A percentile compares a stretch with the other conserved stretches of the same genome.
Conservation (phyloP, 169 alveolate genomes). For the Cryptosporidium andersoni region DNA sequence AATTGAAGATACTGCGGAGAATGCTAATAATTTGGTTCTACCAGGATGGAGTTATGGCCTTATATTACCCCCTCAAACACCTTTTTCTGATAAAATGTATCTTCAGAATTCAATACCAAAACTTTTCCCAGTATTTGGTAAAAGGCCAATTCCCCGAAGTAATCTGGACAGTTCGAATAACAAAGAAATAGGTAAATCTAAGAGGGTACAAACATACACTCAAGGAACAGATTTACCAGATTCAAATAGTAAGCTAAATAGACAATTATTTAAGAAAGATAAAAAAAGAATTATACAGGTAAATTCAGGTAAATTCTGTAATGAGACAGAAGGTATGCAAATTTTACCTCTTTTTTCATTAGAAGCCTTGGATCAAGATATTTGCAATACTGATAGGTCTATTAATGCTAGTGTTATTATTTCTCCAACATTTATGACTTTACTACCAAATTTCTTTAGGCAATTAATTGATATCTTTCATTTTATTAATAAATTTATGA, state of each 20-base stretch:
- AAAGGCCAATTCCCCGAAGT: constrained; percentile 21
- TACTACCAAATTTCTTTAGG: constrained; percentile 27
- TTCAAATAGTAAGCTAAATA: too few relatives aligned
- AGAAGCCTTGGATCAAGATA: constrained; percentile 3
- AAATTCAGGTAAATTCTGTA: background rate
- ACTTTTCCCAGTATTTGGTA: constrained; percentile 69
- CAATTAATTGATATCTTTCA: constrained; percentile 37
- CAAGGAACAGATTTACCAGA: background rate
- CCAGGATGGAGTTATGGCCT: constrained; percentile 70
- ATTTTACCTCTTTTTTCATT: constrained; percentile 46
- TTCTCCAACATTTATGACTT: constrained; percentile 54
- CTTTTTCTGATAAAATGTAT: constrained; percentile 11
- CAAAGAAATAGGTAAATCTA: background rate
- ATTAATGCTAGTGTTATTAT: constrained; percentile 10
- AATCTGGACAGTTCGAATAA: background rate
- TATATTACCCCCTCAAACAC: constrained; percentile 37
- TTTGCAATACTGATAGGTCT: background rate
- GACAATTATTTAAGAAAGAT: too few relatives aligned
- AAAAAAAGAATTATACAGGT: background rate
- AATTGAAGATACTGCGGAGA: too few relatives aligned
- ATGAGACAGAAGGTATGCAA: too few relatives aligned
- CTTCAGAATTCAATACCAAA: constrained; percentile 33
- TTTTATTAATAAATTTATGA: constrained; percentile 16
- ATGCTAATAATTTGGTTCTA: background rate
- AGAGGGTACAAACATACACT: background rate